Conservation (phyloP, 306 rosid genomes). For the Luffa aegyptiaca region DNA sequence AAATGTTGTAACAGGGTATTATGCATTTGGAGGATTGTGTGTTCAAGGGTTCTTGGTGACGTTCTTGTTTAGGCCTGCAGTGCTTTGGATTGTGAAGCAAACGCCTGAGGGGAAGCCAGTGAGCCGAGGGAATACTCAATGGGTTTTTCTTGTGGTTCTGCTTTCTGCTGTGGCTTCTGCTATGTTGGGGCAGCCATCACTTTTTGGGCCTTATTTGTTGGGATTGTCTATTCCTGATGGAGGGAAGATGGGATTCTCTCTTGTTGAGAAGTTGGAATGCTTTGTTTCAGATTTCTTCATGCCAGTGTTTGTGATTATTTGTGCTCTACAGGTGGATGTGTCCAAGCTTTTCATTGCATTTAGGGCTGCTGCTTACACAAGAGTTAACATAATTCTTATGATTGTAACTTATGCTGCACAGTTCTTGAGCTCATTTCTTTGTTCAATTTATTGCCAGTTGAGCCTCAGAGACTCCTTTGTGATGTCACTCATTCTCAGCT, state of each 20-base stretch:
- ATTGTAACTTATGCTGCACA: background rate
- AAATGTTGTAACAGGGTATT: background rate
- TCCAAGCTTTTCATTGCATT: background rate
- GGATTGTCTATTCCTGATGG: conserved; percentile 63
- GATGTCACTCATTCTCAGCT: conserved; percentile 38
- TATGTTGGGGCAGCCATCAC: conserved; percentile 12
- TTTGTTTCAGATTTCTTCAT: conserved; percentile 27
- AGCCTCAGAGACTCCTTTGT: conserved; percentile 33
- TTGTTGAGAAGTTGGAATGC: conserved; percentile 32
- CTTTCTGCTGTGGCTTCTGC: conserved; percentile 13
- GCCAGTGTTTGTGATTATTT: conserved; percentile 40
- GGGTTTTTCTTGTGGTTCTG: conserved; percentile 4
- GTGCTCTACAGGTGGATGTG: conserved; percentile 33
- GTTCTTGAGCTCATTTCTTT: conserved; percentile 1
- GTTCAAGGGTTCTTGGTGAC: background rate
- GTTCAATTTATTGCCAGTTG: conserved; percentile 24
- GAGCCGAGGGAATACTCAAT: background rate
- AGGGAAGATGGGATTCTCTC: conserved; percentile 48
- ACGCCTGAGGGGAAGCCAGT: conserved; percentile 23
- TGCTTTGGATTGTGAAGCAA: conserved; percentile 14
- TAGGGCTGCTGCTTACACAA: background rate
- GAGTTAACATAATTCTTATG: background rate
- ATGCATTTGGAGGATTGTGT: background rate
- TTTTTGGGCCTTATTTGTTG: conserved; percentile 39
- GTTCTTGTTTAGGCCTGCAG: background rate